phyloP scores from a whole-genome alignment of 176 grass and related monocot genomes.

The Musa troglodytarum region DNA sequence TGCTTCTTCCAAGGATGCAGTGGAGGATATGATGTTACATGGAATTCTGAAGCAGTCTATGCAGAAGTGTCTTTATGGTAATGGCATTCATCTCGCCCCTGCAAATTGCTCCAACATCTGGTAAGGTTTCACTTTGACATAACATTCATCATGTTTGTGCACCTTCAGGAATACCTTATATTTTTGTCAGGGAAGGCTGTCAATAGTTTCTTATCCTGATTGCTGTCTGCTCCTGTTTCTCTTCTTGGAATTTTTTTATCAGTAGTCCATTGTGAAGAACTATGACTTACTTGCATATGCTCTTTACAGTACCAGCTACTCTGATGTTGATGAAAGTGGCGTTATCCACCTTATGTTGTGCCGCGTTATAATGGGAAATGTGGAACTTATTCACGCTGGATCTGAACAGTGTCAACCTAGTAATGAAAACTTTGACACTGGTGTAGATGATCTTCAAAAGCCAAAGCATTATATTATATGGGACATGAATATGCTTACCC shows the following conservation, averaged over 20 bases:
- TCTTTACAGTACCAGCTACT: conserved; percentile 75
- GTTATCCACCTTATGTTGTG: conserved; percentile 83
- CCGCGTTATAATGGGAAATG: conserved; percentile 92
- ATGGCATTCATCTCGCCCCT: conserved; percentile 62
- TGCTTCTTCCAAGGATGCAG: conserved; percentile 54
- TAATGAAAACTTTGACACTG: conserved; percentile 72
- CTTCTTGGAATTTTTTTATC: neutral
- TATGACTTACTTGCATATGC: neutral
- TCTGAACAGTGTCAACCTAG: conserved; percentile 69
- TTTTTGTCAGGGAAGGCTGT: too few species aligned
- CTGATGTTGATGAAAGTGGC: conserved; percentile 82
- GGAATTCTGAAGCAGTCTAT: conserved; percentile 38
- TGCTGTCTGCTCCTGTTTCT: neutral
- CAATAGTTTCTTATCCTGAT: neutral
- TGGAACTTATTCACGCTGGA: conserved; percentile 79
- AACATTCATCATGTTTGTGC: neutral
- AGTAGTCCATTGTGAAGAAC: neutral
- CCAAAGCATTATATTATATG: conserved; percentile 93
- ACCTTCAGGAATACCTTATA: neutral
- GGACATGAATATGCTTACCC: conserved; percentile 79
- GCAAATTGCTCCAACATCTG: conserved; percentile 56
- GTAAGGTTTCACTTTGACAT: conserved; percentile 38
- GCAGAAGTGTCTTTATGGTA: conserved; percentile 40
- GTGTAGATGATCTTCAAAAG: conserved; percentile 81
- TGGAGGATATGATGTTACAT: conserved; percentile 70